Evolutionary conservation across 331 rosid species (phyloP).

Genomic region (Rhamnella rubrinervis): DNA sequence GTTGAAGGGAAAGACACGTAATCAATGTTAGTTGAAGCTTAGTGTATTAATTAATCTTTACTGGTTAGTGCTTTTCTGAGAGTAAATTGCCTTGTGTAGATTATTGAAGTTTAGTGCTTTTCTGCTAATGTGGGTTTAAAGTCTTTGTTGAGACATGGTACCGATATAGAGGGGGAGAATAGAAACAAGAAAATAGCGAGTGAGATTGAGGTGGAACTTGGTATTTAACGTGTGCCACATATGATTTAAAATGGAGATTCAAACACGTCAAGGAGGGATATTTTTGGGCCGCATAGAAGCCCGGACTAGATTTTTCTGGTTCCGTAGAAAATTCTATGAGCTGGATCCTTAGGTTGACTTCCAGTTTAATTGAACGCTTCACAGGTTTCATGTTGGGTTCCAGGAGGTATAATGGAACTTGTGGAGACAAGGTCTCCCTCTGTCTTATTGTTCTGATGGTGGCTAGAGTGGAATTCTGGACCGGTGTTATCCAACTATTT

Average conservation of each 20-base stretch:
- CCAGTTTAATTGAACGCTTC: constrained; percentile 6
- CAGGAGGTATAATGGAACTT: background rate
- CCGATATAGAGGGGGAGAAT: background rate
- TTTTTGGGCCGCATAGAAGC: background rate
- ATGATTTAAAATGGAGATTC: background rate
- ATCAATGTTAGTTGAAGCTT: constrained; percentile 21
- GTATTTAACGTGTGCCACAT: constrained; percentile 5
- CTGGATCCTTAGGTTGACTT: background rate
- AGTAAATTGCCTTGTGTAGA: background rate
- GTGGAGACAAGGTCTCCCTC: background rate
- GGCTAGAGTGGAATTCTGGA: background rate
- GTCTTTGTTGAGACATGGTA: background rate
- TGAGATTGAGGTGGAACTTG: constrained; percentile 18
- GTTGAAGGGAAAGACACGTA: constrained; percentile 7
- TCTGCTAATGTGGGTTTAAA: background rate
- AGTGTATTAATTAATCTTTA: constrained; percentile 5
- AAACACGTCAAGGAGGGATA: constrained; percentile 3
- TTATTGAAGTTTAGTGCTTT: background rate
- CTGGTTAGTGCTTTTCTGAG: constrained; percentile 8
- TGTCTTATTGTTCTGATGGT: constrained; percentile 1
- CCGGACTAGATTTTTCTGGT: background rate
- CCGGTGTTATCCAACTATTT: background rate
- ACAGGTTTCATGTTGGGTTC: background rate
- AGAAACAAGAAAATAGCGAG: background rate
- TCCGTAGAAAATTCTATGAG: background rate